Percentiles rank a stretch among this genome's conserved stretches.
Evolutionary conservation across 1,139 yeast species (phyloP).

Genomic region (Yamadazyma membranifaciens): DNA sequence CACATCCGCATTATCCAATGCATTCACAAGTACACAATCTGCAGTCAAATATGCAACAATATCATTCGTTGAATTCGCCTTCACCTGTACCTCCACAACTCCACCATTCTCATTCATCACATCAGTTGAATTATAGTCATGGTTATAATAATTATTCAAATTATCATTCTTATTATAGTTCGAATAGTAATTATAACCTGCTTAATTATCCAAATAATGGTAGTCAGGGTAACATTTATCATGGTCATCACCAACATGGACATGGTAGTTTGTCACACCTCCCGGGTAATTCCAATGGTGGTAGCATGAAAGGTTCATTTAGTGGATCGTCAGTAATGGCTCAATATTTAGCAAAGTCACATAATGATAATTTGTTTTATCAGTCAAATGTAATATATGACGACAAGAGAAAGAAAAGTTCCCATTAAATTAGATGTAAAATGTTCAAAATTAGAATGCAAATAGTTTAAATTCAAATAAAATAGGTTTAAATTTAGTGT

Average conservation of each 20-base stretch:
- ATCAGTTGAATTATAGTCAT: not conserved
- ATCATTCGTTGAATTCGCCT: not conserved
- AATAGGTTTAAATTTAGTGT: too few relatives aligned
- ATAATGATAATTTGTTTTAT: conserved; percentile 57
- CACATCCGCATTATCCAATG: conserved; percentile 1
- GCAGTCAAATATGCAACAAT: not conserved
- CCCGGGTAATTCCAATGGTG: too few relatives aligned
- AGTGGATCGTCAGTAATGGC: conserved; percentile 78
- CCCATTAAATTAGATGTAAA: not conserved
- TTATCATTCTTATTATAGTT: not conserved
- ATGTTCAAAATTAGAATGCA: not conserved
- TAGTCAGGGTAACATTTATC: not conserved
- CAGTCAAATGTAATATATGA: conserved; percentile 44
- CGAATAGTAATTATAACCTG: not conserved
- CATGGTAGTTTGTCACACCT: not conserved
- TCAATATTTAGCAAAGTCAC: conserved; percentile 70
- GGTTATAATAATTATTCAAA: not conserved
- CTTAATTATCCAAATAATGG: conserved; percentile 1
- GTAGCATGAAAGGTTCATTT: conserved; percentile 23
- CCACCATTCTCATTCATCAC: conserved; percentile 2
- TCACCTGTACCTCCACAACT: not conserved
- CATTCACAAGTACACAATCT: not conserved
- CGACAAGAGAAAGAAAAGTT: conserved; percentile 12
- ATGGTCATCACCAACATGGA: not conserved
- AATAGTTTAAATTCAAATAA: not conserved